phyloP scores from a whole-genome alignment of 768 basidiomycete genomes.

The Leccinellum albellum region DNA sequence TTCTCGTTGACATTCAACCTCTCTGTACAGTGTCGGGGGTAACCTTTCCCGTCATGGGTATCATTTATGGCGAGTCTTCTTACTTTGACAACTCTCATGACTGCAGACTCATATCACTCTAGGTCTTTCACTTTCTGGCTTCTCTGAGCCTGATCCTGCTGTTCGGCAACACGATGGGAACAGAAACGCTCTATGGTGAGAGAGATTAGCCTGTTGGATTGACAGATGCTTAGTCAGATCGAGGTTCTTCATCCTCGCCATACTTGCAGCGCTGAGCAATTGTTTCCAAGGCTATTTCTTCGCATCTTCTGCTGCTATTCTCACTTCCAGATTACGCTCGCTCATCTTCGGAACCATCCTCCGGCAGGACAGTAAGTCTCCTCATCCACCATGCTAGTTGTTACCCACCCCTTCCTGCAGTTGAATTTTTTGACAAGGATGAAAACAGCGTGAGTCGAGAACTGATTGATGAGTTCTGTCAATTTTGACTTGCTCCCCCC shows the following conservation, averaged over 20 bases:
- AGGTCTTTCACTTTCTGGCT: conserved; percentile 58
- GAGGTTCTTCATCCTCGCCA: conserved; percentile 77
- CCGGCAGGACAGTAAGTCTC: conserved; percentile 71
- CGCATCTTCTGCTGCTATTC: conserved; percentile 57
- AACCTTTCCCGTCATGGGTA: conserved; percentile 69
- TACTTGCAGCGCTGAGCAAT: conserved; percentile 59
- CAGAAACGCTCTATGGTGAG: conserved; percentile 64
- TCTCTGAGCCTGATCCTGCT: conserved; percentile 41
- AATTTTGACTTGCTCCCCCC: background rate
- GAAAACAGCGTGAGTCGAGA: conserved; percentile 59
- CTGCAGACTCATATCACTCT: background rate
- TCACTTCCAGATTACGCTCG: conserved; percentile 69
- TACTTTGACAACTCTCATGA: background rate
- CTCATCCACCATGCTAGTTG: background rate
- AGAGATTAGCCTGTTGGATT: conserved; percentile 4
- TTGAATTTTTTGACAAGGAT: conserved; percentile 87
- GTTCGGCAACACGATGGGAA: conserved; percentile 56
- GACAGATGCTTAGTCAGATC: conserved; percentile 9
- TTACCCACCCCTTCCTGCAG: conserved; percentile 30
- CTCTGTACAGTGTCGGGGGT: conserved; percentile 43
- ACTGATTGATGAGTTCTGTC: background rate
- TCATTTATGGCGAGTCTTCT: conserved; percentile 49
- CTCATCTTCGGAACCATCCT: conserved; percentile 77
- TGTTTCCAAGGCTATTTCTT: conserved; percentile 71
- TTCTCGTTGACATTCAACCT: background rate